These are phyloP conservation scores for Lanmaoa rubissima DNA, from an alignment of 768 basidiomycete genomes.

Conservation along the genomic window DNA sequence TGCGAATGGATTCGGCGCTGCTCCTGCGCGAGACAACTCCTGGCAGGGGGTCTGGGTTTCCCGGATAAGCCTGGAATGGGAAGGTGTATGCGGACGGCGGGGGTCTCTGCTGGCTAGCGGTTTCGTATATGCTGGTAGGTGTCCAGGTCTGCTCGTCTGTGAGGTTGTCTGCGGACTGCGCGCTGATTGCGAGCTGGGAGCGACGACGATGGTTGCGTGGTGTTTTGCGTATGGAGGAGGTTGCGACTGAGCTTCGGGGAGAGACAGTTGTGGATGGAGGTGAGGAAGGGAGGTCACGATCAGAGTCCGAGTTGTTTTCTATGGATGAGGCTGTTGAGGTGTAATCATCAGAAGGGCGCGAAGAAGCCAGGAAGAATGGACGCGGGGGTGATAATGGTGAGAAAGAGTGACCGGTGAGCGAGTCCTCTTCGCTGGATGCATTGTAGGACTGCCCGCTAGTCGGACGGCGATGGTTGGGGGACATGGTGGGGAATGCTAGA, in stretches of 20 bases:
- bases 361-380: slow-evolving; percentile 36
- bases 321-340: slow-evolving; percentile 16
- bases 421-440: slow-evolving; percentile 30
- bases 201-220: slow-evolving; percentile 25
- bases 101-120: slow-evolving; percentile 13
- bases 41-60: slow-evolving; percentile 62
- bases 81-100: slow-evolving; percentile 43
- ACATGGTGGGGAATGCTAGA: slow-evolving; percentile 9
- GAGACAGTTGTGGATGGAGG: slow-evolving; percentile 15
- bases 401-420: slow-evolving; percentile 12
- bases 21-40: slow-evolving; percentile 42
- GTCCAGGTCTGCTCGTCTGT: slow-evolving; percentile 18
- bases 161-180: slow-evolving; percentile 12
- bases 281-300: slow-evolving; percentile 25
- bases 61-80: slow-evolving; percentile 63
- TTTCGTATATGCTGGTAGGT: slow-evolving; percentile 13
- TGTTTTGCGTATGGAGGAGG: slow-evolving; percentile 16
- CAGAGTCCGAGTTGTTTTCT: slow-evolving; percentile 32
- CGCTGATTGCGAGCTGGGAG: slow-evolving; percentile 25
- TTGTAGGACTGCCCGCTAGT: slow-evolving; percentile 14
- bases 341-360: slow-evolving; percentile 21
- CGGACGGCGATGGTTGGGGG: slow-evolving; percentile 9
- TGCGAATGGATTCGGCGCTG: slow-evolving; percentile 48
- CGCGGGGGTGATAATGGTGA: slow-evolving; percentile 34
- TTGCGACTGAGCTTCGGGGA: slow-evolving; percentile 13